Evolutionary conservation across 176 grass and related monocot genomes (phyloP).

Genomic region (Rhynchospora breviuscula): DNA sequence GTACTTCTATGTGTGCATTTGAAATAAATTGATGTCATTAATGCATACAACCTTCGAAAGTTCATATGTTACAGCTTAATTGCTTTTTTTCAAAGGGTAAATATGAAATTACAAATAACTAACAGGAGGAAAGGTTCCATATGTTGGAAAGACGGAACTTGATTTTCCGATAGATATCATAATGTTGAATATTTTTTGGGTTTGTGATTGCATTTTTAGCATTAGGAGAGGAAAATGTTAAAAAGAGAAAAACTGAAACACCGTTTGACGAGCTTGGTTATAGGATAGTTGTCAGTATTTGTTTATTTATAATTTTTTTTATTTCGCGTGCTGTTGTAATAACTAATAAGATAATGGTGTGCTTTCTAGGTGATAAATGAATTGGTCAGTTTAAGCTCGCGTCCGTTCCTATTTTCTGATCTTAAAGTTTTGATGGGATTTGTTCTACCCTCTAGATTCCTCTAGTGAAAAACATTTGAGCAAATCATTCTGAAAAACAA

Average conservation of each 20-base stretch:
- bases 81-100: slow-evolving; percentile 11
- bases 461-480: not conserved
- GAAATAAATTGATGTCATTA: not conserved
- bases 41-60: not conserved
- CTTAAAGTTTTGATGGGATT: not conserved
- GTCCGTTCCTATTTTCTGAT: not conserved
- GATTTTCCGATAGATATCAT: not conserved
- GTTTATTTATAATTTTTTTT: slow-evolving; percentile 10
- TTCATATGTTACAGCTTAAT: not conserved
- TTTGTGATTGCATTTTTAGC: slow-evolving; percentile 6
- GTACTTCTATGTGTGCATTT: not conserved
- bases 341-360: slow-evolving; percentile 39
- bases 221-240: not conserved
- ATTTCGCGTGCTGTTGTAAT: slow-evolving; percentile 43
- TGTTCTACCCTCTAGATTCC: not conserved
- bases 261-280: slow-evolving; percentile 35
- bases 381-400: not conserved
- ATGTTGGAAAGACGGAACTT: not conserved
- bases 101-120: slow-evolving; percentile 15
- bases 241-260: not conserved
- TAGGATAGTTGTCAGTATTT: slow-evolving; percentile 37
- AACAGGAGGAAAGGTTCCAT: not conserved
- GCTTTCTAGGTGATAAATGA: not conserved
- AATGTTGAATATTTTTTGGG: not conserved
- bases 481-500: not conserved